Base-by-base conservation (phyloP, 306 rosid genomes). In the Lotus japonicus region DNA sequence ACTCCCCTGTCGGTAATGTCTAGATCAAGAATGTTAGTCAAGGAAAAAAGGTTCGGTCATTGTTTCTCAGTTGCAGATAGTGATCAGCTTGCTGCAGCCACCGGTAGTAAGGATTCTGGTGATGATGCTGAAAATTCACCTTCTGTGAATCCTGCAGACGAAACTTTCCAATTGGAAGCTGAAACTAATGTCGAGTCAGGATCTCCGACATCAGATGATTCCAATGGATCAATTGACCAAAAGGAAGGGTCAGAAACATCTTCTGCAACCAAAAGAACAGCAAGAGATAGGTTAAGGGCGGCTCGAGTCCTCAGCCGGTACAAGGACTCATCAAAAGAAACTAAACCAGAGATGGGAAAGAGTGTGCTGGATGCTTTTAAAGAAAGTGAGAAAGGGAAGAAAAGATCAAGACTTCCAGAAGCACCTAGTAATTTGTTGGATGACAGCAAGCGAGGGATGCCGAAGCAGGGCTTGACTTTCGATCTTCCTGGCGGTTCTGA, bases 341-440 rank as follows among this genome's bases (percentile, higher is more conserved):
- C 91, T 16, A 86, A 88, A 66, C 68, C 89, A 55, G 94, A 79
- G 43, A 84, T 85, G 91, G 85, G 90, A 36, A 88, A 79, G 23
- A 90, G 84, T 51, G 94, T 92, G 53, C 67, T 92, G 80, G 97
- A 83, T 51, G 97, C 98, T 19, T 55, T 84, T 23, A 88, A 79
- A 82, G 94, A 82, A 23, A 79, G 94, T 11, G 98, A 92, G 3
- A 82, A 83, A n/a, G 96, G 97, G 64, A 92, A 89, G 84, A 84
- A 78, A 82, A 80, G 79, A 58, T 81, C 96, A 14, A 81, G 98
- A 23, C 95, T 92, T 51, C 98, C 98, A 1, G 96, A 92, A 73
- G 98, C 98, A 7, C 98, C 98, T 3, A 75, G 88, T 11, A 89
- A 92, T 78, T 49, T 92, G 74, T 77, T 92, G 9, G 98, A 92